Base-by-base conservation (phyloP, 164 flowering plant species). In the Piper betle region DNA sequence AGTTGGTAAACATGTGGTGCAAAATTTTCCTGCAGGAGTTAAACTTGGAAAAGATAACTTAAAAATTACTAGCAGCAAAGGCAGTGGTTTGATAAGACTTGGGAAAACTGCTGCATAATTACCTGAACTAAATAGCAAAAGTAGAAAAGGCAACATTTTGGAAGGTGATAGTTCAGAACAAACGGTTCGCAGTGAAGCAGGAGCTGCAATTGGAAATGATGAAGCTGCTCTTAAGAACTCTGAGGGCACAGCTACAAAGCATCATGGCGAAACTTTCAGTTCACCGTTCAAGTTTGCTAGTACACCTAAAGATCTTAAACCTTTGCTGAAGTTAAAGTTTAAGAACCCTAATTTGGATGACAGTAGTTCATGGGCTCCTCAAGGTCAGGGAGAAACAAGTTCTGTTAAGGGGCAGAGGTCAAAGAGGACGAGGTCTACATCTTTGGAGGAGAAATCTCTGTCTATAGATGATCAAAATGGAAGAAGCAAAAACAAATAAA, bases 351-450 rank as follows among this genome's bases (percentile, higher is more conserved):
- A 65, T 59, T 52, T 69, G 57, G 87, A 79, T 57, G 80, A 71
- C 68, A 84, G 74, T 53, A 80, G 67, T 73, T 72, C 80, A 37
- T 74, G 78, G 81, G 66, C 67, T 62, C 69, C 78, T 66, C 81
- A 69, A n/a, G 63, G 63, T 37, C 86, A 84, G 72, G 96, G 88
- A 59, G 97, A 85, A 62, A 86, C 75, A 64, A 83, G 78, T 77
- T 69, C 62, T 16, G 68, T 84, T 10, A 91, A 89, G 76, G 99
- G 99, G 48, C 97, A 91, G 71, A 83, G 99, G 65, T 94, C 99
- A 37, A 94, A 94, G 71, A 80, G 99, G 62, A 91, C 81, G 77
- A 78, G 99, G 68, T 84, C 97, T 17, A 78, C 91, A 38, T 77
- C 76, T 43, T 59, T 74, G 2, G 48, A 68, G 68, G 88, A 84